Conservation (phyloP, 106 monocot species). For the Acanthochlamys bracteata region DNA sequence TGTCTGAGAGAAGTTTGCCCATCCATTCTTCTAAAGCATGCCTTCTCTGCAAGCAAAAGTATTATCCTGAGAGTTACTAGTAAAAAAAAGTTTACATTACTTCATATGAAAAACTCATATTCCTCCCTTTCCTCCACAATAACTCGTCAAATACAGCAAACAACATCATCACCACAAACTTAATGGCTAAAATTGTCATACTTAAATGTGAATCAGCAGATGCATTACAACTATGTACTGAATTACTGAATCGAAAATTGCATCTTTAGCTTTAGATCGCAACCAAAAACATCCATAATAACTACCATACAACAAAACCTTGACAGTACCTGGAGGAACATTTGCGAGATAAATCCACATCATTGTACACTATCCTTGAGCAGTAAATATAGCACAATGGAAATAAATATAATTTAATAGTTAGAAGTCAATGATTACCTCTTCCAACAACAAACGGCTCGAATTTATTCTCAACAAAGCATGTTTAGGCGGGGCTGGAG, state of each 20-base stretch:
- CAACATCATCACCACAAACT: too few relatives aligned
- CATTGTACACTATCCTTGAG: too few relatives aligned
- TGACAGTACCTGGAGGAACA: too few relatives aligned
- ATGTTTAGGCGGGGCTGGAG: conserved; percentile 87
- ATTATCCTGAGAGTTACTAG: conserved; percentile 29
- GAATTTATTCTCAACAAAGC: conserved; percentile 84
- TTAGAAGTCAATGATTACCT: conserved; percentile 37
- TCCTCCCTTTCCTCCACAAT: not conserved
- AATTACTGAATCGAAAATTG: too few relatives aligned
- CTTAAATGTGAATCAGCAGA: too few relatives aligned
- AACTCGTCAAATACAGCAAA: too few relatives aligned
- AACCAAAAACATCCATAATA: too few relatives aligned
- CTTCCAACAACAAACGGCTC: conserved; percentile 72
- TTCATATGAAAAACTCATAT: not conserved
- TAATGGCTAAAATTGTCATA: too few relatives aligned
- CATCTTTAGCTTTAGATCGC: too few relatives aligned
- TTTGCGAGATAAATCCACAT: too few relatives aligned
- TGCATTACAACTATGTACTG: too few relatives aligned
- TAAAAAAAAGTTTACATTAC: not conserved
- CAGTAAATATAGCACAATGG: not conserved
- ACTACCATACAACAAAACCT: too few relatives aligned
- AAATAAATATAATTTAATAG: not conserved
- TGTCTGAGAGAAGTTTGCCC: conserved; percentile 80
- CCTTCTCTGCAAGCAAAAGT: conserved; percentile 67
- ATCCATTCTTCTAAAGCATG: conserved; percentile 92